A percentile compares a stretch with the other conserved stretches of the same genome.
phyloP scores from a whole-genome alignment of 768 basidiomycete genomes.

The Mycena chlorophos region DNA sequence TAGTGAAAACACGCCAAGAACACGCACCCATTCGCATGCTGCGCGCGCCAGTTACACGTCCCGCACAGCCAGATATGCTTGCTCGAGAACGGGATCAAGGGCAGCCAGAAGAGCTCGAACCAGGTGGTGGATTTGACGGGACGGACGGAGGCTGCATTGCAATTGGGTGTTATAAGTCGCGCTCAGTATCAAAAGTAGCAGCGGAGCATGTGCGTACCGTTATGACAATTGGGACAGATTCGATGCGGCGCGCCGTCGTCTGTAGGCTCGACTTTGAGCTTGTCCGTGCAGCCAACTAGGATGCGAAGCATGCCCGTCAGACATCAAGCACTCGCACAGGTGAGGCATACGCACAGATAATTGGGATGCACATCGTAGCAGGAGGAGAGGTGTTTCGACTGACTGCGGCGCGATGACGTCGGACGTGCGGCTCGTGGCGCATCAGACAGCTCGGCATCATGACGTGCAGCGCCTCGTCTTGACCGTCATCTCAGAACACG shows the following conservation, averaged over 20 bases:
- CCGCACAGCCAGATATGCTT: constrained; percentile 23
- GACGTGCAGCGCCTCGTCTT: too few species aligned
- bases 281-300: not conserved
- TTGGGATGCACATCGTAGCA: too few species aligned
- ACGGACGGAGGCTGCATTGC: constrained; percentile 15
- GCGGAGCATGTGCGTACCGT: not conserved
- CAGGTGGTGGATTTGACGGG: constrained; percentile 20
- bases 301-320: too few species aligned
- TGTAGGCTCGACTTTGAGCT: not conserved
- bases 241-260: not conserved
- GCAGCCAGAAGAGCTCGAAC: constrained; percentile 23
- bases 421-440: too few species aligned
- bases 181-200: not conserved
- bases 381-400: too few species aligned
- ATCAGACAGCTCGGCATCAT: too few species aligned
- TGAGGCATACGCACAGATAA: too few species aligned
- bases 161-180: not conserved
- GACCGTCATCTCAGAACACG: too few species aligned
- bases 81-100: constrained; percentile 15
- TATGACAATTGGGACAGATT: not conserved
- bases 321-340: too few species aligned
- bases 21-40: constrained; percentile 15
- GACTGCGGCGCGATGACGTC: too few species aligned
- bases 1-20: not conserved
- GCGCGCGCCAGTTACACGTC: constrained; percentile 16